phyloP scores from a whole-genome alignment of 768 basidiomycete genomes.

The Lentinus brumalis region DNA sequence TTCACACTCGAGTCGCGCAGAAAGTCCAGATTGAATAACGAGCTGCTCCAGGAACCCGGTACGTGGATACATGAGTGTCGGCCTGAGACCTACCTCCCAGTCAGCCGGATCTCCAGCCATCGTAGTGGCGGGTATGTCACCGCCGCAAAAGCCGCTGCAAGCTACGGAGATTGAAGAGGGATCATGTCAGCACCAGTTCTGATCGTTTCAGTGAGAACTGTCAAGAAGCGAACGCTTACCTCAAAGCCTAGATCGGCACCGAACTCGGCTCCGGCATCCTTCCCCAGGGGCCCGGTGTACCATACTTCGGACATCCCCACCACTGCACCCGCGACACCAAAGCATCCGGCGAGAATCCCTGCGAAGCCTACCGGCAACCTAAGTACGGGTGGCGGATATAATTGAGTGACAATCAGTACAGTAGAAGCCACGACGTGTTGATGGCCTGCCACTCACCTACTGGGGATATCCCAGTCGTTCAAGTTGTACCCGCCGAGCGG shows the following conservation, averaged over 20 bases:
- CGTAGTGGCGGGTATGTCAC: conserved; percentile 49
- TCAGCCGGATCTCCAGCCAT: conserved; percentile 49
- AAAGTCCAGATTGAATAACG: background rate
- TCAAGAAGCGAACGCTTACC: conserved; percentile 29
- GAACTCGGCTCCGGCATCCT: conserved; percentile 40
- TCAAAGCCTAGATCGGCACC: conserved; percentile 61
- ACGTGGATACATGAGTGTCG: background rate
- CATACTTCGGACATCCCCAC: conserved; percentile 55
- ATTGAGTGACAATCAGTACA: background rate
- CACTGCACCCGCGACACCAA: conserved; percentile 50
- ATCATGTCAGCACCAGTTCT: background rate
- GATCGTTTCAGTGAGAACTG: background rate
- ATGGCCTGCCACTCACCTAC: conserved; percentile 28
- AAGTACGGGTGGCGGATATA: background rate
- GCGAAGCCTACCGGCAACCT: conserved; percentile 52
- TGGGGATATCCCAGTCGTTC: conserved; percentile 47
- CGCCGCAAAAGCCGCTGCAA: conserved; percentile 48
- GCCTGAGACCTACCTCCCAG: conserved; percentile 34
- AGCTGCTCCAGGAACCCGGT: too few relatives aligned
- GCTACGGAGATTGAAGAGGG: conserved; percentile 25
- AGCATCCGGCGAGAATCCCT: conserved; percentile 47
- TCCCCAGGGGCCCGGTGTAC: conserved; percentile 54
- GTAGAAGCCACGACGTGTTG: too few relatives aligned
- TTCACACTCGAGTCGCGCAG: background rate
- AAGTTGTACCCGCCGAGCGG: conserved; percentile 53